phyloP scores from a whole-genome alignment of 768 basidiomycete genomes.

The Lactarius trivialis region DNA sequence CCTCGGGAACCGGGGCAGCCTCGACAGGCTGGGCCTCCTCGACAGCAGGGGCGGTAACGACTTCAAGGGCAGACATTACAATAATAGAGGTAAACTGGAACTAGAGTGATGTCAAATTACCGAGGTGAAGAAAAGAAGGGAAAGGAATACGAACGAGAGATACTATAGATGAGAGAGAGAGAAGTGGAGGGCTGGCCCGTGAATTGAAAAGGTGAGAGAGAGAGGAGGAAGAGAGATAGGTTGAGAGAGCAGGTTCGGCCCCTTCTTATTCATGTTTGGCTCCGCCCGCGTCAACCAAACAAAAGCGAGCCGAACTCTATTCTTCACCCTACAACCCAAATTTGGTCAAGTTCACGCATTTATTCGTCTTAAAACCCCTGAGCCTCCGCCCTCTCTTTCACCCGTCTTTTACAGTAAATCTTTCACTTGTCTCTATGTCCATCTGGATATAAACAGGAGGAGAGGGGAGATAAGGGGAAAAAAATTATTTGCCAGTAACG shows the following conservation, averaged over 20 bases:
- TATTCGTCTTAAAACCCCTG: not conserved
- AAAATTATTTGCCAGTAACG: not conserved
- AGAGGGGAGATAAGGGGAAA: not conserved
- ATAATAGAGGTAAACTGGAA: conserved; percentile 20
- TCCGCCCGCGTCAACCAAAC: conserved; percentile 30
- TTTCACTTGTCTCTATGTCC: not conserved
- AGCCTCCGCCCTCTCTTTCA: not conserved
- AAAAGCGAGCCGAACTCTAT: conserved; percentile 31
- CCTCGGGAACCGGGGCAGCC: conserved; percentile 29
- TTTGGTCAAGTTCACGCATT: not conserved
- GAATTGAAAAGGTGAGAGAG: conserved; percentile 27
- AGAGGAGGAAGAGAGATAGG: conserved; percentile 27
- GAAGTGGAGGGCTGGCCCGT: conserved; percentile 37
- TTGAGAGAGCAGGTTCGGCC: conserved; percentile 25
- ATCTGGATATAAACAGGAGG: not conserved
- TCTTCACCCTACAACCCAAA: conserved; percentile 18
- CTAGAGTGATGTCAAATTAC: not conserved
- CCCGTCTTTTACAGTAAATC: not conserved
- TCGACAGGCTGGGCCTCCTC: conserved; percentile 52
- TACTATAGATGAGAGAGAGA: conserved; percentile 55
- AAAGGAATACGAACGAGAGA: conserved; percentile 24
- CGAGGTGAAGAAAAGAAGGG: not conserved
- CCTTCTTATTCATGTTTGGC: conserved; percentile 35
- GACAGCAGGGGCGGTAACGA: conserved; percentile 40
- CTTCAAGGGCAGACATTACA: conserved; percentile 79